Evolutionary conservation across 768 basidiomycete genomes (phyloP).

Genomic region (Macrolepiota dolichaula): DNA sequence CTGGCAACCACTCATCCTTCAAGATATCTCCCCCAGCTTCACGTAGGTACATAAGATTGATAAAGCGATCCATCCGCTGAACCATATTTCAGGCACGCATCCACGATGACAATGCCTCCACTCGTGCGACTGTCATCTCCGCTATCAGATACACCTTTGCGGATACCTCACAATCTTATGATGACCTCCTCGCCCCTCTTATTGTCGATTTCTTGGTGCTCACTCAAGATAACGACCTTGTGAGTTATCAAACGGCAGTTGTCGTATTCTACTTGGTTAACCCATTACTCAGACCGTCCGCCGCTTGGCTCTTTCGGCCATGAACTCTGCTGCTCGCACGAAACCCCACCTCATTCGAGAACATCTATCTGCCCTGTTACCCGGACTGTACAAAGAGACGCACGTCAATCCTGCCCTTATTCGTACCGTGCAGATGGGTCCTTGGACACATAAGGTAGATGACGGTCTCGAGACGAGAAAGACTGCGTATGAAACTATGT

Average conservation of each 20-base stretch:
- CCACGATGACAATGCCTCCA: slow-evolving; percentile 60
- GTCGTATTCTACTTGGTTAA: neutral
- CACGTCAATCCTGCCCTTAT: slow-evolving; percentile 74
- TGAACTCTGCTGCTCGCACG: slow-evolving; percentile 93
- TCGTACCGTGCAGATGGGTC: slow-evolving; percentile 93
- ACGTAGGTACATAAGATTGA: slow-evolving; percentile 44
- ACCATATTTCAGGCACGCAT: slow-evolving; percentile 53
- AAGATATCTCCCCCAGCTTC: slow-evolving; percentile 89
- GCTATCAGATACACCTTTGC: slow-evolving; percentile 94
- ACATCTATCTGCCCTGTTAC: slow-evolving; percentile 72
- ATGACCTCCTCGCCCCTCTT: slow-evolving; percentile 84
- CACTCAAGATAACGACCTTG: slow-evolving; percentile 86
- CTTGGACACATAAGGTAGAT: slow-evolving; percentile 96
- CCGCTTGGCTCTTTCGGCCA: slow-evolving; percentile 80
- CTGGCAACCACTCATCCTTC: slow-evolving; percentile 89
- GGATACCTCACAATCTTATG: slow-evolving; percentile 80
- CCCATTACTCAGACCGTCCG: slow-evolving; percentile 68
- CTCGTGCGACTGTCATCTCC: slow-evolving; percentile 86
- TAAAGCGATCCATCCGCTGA: neutral
- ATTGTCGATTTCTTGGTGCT: slow-evolving; percentile 90
- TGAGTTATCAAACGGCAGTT: slow-evolving; percentile 30
- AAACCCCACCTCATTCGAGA: slow-evolving; percentile 92
- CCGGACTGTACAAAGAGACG: slow-evolving; percentile 85
- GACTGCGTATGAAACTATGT: slow-evolving; percentile 96
- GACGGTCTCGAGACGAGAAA: slow-evolving; percentile 96